Conservation (phyloP, 345 rosid species). For the Hibiscus trionum region DNA sequence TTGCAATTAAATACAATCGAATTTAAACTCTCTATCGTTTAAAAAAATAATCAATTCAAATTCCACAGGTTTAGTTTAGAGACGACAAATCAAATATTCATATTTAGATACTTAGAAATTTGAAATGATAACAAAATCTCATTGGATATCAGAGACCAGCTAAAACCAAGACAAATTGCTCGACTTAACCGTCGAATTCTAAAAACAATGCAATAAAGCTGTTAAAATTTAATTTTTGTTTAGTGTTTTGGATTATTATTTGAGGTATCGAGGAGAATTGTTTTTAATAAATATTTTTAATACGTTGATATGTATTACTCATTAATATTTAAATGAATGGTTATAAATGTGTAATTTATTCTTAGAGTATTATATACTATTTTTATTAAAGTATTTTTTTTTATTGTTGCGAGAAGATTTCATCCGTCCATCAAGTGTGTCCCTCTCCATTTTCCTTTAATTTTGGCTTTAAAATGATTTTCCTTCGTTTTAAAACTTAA, state of each 20-base stretch:
- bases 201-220: background rate
- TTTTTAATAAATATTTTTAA: background rate
- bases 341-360: no score
- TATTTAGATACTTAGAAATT: background rate
- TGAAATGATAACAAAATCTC: background rate
- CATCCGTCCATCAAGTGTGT: background rate
- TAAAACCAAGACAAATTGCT: background rate
- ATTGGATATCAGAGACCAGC: background rate
- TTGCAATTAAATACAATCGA: no score
- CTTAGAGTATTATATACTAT: no score
- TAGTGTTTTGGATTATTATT: no score
- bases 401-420: background rate
- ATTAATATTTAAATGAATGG: no score
- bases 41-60: no score
- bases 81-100: background rate
- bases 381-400: no score
- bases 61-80: background rate
- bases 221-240: background rate
- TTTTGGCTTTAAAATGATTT: conserved; percentile 11
- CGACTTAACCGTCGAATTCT: background rate
- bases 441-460: background rate
- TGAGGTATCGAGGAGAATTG: no score
- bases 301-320: no score
- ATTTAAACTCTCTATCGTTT: no score
- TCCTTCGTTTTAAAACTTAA: conserved; percentile 30